Base-by-base conservation (phyloP, 1,284 basidiomycete genomes). In the Tylopilus sp. region DNA sequence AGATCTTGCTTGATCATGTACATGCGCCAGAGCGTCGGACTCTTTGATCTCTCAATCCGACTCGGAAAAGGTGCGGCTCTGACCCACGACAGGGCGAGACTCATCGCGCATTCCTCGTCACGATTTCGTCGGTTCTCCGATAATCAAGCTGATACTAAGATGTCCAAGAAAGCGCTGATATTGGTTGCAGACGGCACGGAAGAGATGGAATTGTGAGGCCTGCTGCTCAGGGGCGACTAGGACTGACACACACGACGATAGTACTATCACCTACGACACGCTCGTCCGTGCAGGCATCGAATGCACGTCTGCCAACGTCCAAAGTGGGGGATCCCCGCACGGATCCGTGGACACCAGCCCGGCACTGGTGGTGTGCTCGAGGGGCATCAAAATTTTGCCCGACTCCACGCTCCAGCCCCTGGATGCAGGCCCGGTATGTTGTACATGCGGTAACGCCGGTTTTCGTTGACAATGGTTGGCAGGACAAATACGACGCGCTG, bases 151-250 rank as follows among this genome's bases (percentile, higher is more conserved):
- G 18, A 8, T n/a, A n/a, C n/a, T 23, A 44, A 15, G n/a, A 66
- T 63, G 61, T 41, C 61, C 34, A 63, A 66, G 53, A 65, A 56
- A 30, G 87, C 85, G 19, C 70, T 90, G 23, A 76, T 93, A 45
- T 72, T 93, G 19, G 79, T 93, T n/a, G 86, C 91, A n/a, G 78
- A 93, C 61, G 92, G 91, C 8, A 91, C 89, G 0, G 91, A 94
- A 61, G 89, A 92, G 68, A 91, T 91, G 81, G 91, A 94, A 69
- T 89, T 89, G 88, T 88, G 63, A 63, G 61, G 23, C 4, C 5
- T 4, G 13, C 16, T 18, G 37, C 11, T 25, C 33, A 41, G 46
- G 33, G 38, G 19, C 23, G 5, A 21, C 41, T 35, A 41, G 5
- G 40, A 41, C 26, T 44, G 48, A 53, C 16, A 12, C 15, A 3